A percentile compares a stretch with the other conserved stretches of the same genome.
Conservation (phyloP, 352 stramenopile genomes). For the Globisporangium echinulatum region DNA sequence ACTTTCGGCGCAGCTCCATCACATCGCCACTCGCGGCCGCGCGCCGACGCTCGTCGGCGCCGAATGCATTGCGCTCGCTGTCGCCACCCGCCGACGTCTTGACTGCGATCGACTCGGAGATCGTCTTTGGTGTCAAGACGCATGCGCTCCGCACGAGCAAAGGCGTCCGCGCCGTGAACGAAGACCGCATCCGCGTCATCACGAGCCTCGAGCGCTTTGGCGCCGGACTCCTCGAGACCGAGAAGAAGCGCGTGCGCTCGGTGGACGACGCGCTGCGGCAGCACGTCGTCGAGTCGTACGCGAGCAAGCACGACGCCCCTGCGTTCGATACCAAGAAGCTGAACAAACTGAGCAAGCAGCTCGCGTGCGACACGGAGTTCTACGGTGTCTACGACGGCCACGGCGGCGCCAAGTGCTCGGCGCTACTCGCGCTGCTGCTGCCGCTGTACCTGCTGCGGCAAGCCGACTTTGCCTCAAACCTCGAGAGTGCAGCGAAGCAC, state of each 20-base stretch:
- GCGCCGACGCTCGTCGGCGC: conserved; percentile 1
- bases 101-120: conserved; percentile 40
- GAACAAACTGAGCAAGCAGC: conserved; percentile 19
- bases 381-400: conserved; percentile 79
- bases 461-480: conserved; percentile 33
- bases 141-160: conserved; percentile 39
- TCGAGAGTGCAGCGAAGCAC: conserved; percentile 29
- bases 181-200: conserved; percentile 71
- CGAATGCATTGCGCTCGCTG: not conserved
- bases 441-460: conserved; percentile 63
- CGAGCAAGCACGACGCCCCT: conserved; percentile 29
- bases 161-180: conserved; percentile 44
- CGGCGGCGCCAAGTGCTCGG: conserved; percentile 50
- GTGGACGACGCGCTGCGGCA: conserved; percentile 27
- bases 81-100: conserved; percentile 3
- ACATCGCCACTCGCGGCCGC: conserved; percentile 14
- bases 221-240: conserved; percentile 35
- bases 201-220: conserved; percentile 59
- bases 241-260: conserved; percentile 15
- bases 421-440: conserved; percentile 55
- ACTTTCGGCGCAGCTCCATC: conserved; percentile 42
- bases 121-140: conserved; percentile 35
- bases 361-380: conserved; percentile 39
- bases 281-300: conserved; percentile 41
- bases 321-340: conserved; percentile 32